Evolutionary conservation across 805 yeast species (phyloP), one percentile per base, ranked within the genome.

Genomic region (Danielia reshetovae): DNA sequence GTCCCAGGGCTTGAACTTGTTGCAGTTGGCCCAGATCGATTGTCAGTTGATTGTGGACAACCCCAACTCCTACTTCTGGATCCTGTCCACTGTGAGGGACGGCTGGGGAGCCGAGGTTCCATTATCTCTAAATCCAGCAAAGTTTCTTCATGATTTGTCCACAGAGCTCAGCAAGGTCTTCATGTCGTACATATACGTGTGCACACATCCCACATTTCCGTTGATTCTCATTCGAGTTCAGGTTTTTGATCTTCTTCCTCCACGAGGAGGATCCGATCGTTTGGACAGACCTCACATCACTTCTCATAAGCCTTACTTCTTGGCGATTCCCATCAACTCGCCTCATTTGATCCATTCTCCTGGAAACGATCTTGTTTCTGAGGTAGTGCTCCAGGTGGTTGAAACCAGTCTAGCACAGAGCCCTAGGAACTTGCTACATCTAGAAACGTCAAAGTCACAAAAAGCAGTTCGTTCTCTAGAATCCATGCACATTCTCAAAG

Each of bases 1-100:
- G 73, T 59, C 70, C 2, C 46, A 56, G 5, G 87, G 87, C 0
- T 52, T 81, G 27, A 81, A 79, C 44, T 57, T 80, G 1, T 62
- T 78, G 12, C 94, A 85, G 51, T 51, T 79, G 26, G 80, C 93
- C 0, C 87, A 82, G 40, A 58, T 83, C 4, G 93, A 85, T 45
- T 74, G 81, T 34, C 84, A 80, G 45, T 49, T 72, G 28, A 61
- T 83, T 28, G 73, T 83, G 2, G 83, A 80, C 46, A 70, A 73
- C 38, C 79, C 88, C 0, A 57, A 56, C 24, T 36, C 62, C 3
- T 68, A 57, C 45, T 52, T 51, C 22, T 75, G 81, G 81, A 55
- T 63, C 1, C 65, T 68, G 33, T 73, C 79, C 4, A 64, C 70
- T 2, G 75, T 71, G 0, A 59, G 54, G 32, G 63, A 73, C 34